phyloP scores from a whole-genome alignment of 805 yeast species.

The Metschnikowia sp. region DNA sequence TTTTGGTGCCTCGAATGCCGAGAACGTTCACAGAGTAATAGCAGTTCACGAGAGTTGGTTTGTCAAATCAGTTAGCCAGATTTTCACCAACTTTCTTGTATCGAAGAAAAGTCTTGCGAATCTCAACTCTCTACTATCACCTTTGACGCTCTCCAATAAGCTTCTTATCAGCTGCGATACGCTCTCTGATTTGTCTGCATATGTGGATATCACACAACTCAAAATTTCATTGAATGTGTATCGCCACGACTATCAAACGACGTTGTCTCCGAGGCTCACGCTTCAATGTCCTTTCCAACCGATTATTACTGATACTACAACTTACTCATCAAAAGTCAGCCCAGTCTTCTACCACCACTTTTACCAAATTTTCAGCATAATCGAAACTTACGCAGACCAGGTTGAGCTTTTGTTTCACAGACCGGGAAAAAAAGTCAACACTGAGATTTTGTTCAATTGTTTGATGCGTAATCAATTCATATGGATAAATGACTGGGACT shows the following conservation, averaged over 20 bases:
- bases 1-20: slow-evolving; percentile 48
- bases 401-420: slow-evolving; percentile 50
- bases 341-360: slow-evolving; percentile 37
- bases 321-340: slow-evolving; percentile 15
- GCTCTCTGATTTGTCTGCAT: slow-evolving; percentile 52
- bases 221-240: slow-evolving; percentile 77
- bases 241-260: slow-evolving; percentile 52
- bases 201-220: slow-evolving; percentile 70
- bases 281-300: slow-evolving; percentile 15
- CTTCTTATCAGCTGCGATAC: slow-evolving; percentile 18
- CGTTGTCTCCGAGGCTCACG: slow-evolving; percentile 12
- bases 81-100: slow-evolving; percentile 57
- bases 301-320: slow-evolving; percentile 22
- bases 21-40: slow-evolving; percentile 54
- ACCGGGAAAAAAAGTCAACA: slow-evolving; percentile 51
- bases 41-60: slow-evolving; percentile 92
- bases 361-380: slow-evolving; percentile 50
- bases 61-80: slow-evolving; percentile 70
- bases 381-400: slow-evolving; percentile 40
- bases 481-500: slow-evolving; percentile 55
- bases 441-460: slow-evolving; percentile 46
- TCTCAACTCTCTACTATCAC: slow-evolving; percentile 19
- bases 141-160: slow-evolving; percentile 6
- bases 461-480: slow-evolving; percentile 53
- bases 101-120: slow-evolving; percentile 30